Conservation (phyloP, 306 rosid species). For the Fragaria iinumae region DNA sequence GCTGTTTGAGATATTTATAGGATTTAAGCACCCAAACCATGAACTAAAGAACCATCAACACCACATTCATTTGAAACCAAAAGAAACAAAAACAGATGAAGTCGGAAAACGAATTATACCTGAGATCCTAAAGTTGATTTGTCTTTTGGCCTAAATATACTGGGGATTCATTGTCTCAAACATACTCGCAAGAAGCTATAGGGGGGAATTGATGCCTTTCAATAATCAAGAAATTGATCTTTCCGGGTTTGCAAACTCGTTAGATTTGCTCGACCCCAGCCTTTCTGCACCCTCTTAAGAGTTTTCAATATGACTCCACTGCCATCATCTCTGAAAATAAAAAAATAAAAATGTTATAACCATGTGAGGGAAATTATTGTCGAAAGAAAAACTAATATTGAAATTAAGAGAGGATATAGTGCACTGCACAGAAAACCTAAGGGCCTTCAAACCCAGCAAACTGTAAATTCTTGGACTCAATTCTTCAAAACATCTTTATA, state of each 20-base stretch:
- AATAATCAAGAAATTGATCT: constrained; percentile 45
- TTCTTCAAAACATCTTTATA: no score
- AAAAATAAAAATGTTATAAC: background rate
- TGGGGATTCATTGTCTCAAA: background rate
- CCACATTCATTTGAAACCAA: background rate
- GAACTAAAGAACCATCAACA: background rate
- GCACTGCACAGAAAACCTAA: background rate
- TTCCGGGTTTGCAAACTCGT: constrained; percentile 47
- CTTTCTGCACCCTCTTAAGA: constrained; percentile 71
- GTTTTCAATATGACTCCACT: constrained; percentile 62
- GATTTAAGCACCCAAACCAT: background rate
- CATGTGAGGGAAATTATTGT: constrained; percentile 13
- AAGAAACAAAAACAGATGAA: background rate
- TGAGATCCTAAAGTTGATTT: background rate
- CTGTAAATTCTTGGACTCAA: background rate
- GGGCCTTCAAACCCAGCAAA: background rate
- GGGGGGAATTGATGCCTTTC: constrained; percentile 32
- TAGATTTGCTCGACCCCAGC: constrained; percentile 78
- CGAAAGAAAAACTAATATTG: constrained; percentile 14
- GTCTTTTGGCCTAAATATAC: background rate
- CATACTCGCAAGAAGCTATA: constrained; percentile 3
- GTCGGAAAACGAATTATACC: no score
- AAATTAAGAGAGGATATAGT: background rate
- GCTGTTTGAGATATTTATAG: background rate
- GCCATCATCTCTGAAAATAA: constrained; percentile 68